A percentile compares a stretch with the other conserved stretches of the same genome.
Evolutionary conservation across 768 basidiomycete species (phyloP).

Genomic region (Amanita polypyramis): DNA sequence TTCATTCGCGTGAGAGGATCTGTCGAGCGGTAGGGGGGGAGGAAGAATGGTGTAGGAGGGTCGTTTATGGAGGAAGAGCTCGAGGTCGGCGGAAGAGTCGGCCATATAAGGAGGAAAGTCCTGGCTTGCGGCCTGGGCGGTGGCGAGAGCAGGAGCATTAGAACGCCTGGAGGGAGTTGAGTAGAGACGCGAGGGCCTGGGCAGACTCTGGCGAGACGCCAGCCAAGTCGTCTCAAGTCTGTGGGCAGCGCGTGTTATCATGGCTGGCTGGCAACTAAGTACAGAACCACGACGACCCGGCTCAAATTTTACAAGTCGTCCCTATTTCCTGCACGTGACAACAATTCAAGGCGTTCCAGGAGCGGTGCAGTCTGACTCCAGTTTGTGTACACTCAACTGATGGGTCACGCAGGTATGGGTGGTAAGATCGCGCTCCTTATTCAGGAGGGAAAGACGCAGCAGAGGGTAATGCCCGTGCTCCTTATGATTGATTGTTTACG

Average conservation of each 20-base stretch:
- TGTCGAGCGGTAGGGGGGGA: slow-evolving; percentile 48
- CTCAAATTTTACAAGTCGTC: neutral
- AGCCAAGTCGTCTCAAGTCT: slow-evolving; percentile 35
- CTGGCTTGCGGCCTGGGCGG: slow-evolving; percentile 24
- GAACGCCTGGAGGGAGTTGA: slow-evolving; percentile 51
- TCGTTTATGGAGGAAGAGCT: slow-evolving; percentile 38
- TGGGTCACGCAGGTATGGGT: too few relatives aligned
- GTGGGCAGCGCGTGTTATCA: slow-evolving; percentile 30
- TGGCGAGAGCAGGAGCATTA: slow-evolving; percentile 43
- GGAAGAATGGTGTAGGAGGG: slow-evolving; percentile 51
- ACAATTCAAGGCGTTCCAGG: too few relatives aligned
- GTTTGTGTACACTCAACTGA: too few relatives aligned
- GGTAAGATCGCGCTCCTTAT: too few relatives aligned
- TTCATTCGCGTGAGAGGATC: slow-evolving; percentile 28
- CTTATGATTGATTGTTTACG: too few relatives aligned
- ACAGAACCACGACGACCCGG: neutral
- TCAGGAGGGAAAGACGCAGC: too few relatives aligned
- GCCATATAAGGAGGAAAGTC: slow-evolving; percentile 27
- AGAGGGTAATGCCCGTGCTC: too few relatives aligned
- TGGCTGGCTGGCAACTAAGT: too few relatives aligned
- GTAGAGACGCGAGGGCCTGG: slow-evolving; percentile 60
- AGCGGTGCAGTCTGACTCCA: too few relatives aligned
- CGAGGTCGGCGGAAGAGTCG: slow-evolving; percentile 25
- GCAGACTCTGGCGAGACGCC: slow-evolving; percentile 59
- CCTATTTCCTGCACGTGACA: neutral